These are phyloP conservation scores for Leccinum sublutescens DNA, from an alignment of 768 basidiomycete species.

Conservation along the genomic window DNA sequence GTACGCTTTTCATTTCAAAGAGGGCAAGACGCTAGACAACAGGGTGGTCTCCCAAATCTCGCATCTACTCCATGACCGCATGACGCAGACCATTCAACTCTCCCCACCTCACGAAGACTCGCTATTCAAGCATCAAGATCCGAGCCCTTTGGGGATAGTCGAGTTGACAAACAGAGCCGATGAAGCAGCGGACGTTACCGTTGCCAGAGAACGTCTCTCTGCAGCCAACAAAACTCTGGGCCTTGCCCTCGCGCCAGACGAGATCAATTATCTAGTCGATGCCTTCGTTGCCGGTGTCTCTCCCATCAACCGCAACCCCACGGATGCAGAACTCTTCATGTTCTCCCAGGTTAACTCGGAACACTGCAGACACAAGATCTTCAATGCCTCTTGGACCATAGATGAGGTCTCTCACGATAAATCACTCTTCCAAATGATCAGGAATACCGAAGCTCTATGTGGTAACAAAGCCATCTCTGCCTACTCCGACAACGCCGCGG, in stretches of 20 bases:
- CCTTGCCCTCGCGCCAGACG: constrained; percentile 84
- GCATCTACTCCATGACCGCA: constrained; percentile 86
- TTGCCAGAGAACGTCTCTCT: constrained; percentile 62
- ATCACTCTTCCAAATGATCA: constrained; percentile 95
- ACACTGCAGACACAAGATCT: constrained; percentile 99
- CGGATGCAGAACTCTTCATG: constrained; percentile 99
- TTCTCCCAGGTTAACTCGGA: constrained; percentile 99
- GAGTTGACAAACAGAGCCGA: constrained; percentile 45
- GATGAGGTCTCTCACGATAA: constrained; percentile 61
- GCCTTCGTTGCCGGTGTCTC: constrained; percentile 75
- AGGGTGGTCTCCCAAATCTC: constrained; percentile 54
- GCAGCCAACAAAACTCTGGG: constrained; percentile 83
- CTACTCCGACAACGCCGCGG: constrained; percentile 98
- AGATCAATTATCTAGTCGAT: constrained; percentile 88
- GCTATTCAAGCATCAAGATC: constrained; percentile 60
- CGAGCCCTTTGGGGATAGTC: constrained; percentile 69
- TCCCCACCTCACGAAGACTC: constrained; percentile 53
- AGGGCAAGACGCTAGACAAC: constrained; percentile 40
- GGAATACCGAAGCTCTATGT: constrained; percentile 85
- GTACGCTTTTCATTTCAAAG: constrained; percentile 56
- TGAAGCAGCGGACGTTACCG: constrained; percentile 26
- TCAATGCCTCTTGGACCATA: constrained; percentile 96
- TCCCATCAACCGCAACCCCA: constrained; percentile 80
- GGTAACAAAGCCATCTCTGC: constrained; percentile 86
- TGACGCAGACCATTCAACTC: constrained; percentile 83